phyloP scores from a whole-genome alignment of 148 eudicot genomes.

The Rhododendron ferrugineum region DNA sequence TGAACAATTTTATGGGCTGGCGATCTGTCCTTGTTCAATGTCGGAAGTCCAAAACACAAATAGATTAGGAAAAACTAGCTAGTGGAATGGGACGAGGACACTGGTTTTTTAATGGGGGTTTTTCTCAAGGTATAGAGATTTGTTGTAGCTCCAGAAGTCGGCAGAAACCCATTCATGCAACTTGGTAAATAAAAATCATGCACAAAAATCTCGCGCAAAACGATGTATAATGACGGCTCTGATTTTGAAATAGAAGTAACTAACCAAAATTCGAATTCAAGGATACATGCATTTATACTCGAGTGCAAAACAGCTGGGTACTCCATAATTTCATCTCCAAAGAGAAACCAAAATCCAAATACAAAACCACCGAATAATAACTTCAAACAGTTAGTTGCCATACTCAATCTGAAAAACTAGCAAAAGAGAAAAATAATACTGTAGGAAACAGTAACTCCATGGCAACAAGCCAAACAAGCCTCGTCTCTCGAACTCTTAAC shows the following conservation, averaged over 20 bases:
- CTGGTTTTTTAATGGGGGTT: not conserved
- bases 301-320: not conserved
- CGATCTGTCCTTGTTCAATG: not conserved
- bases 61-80: not conserved
- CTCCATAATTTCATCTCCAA: not conserved
- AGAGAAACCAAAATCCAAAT: not conserved
- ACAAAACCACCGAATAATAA: not conserved
- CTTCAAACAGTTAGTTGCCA: not conserved
- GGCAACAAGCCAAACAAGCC: not conserved
- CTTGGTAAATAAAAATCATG: not conserved
- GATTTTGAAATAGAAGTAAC: not conserved
- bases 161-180: not conserved
- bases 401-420: not conserved
- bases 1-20: not conserved
- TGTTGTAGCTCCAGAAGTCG: not conserved
- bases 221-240: not conserved
- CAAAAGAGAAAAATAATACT: not conserved
- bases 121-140: not conserved
- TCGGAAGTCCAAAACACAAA: not conserved
- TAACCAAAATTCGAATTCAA: not conserved
- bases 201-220: not conserved
- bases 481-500: not conserved
- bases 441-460: not conserved
- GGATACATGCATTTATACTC: not conserved
- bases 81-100: not conserved